Evolutionary conservation across 2,329 filamentous ascomycete genomes (phyloP).

Genomic region (Nemania sp.): DNA sequence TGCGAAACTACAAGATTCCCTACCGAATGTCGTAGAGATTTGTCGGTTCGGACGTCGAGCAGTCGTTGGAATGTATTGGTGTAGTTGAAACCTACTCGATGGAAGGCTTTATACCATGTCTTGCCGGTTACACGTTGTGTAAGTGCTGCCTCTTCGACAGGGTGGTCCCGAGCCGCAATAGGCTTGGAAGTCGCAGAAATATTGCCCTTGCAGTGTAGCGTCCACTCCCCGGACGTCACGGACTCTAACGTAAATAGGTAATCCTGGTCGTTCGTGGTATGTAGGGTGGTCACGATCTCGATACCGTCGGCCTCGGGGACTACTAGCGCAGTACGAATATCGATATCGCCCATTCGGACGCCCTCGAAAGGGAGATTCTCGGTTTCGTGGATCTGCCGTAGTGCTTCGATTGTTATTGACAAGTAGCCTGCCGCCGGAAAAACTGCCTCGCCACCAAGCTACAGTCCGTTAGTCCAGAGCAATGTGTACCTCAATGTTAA

Average conservation of each 20-base stretch:
- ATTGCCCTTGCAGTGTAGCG: constrained; percentile 34
- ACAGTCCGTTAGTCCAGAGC: constrained; percentile 13
- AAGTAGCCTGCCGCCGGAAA: constrained; percentile 55
- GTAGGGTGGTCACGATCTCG: constrained; percentile 37
- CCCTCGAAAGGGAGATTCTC: constrained; percentile 13
- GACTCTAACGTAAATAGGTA: constrained; percentile 41
- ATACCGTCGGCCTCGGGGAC: constrained; percentile 42
- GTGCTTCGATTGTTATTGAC: constrained; percentile 54
- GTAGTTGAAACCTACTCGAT: constrained; percentile 42
- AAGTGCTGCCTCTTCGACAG: constrained; percentile 29
- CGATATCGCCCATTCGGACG: constrained; percentile 40
- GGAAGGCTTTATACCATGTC: constrained; percentile 40
- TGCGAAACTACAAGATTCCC: constrained; percentile 23
- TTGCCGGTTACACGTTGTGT: constrained; percentile 36
- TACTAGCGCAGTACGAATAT: constrained; percentile 44
- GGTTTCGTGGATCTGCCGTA: constrained; percentile 43
- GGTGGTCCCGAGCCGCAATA: constrained; percentile 9
- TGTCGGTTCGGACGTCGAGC: constrained; percentile 32
- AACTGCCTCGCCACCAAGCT: constrained; percentile 50
- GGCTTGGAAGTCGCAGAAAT: constrained; percentile 27
- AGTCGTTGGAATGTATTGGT: constrained; percentile 38
- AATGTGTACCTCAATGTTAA: background rate
- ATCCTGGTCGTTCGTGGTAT: constrained; percentile 25
- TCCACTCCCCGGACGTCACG: constrained; percentile 36
- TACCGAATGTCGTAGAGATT: constrained; percentile 27